Conservation (phyloP, 1,284 basidiomycete genomes). For the Pseudozyma pruni region DNA sequence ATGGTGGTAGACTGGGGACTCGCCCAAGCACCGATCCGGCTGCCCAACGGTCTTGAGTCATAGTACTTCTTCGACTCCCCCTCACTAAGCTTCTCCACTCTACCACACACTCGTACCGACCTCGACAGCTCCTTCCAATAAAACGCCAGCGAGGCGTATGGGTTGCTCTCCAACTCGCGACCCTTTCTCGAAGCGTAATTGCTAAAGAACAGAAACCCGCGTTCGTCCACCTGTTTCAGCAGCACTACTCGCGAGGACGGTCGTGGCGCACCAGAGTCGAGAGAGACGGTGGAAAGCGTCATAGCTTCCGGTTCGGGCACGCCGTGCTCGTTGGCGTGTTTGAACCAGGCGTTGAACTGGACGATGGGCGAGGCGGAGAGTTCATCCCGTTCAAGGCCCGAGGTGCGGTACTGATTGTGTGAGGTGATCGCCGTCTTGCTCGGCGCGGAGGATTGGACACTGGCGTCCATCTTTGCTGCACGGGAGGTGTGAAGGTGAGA, state of each 20-base stretch:
- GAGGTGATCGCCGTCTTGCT: slow-evolving; percentile 48
- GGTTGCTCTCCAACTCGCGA: slow-evolving; percentile 76
- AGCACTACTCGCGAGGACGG: slow-evolving; percentile 90
- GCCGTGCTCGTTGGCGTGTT: slow-evolving; percentile 47
- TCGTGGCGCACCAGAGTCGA: slow-evolving; percentile 29
- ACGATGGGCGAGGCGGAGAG: slow-evolving; percentile 55
- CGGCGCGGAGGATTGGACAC: slow-evolving; percentile 8
- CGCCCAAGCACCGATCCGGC: slow-evolving; percentile 89
- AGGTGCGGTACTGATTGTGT: slow-evolving; percentile 64
- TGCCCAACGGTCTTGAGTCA: slow-evolving; percentile 82
- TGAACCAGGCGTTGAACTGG: slow-evolving; percentile 64
- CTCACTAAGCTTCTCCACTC: slow-evolving; percentile 78
- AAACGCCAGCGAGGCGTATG: slow-evolving; percentile 81
- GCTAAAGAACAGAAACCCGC: slow-evolving; percentile 90
- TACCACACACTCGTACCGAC: slow-evolving; percentile 85
- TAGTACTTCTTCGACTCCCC: slow-evolving; percentile 87
- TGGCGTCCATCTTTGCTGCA: slow-evolving; percentile 24
- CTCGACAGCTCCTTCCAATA: slow-evolving; percentile 90
- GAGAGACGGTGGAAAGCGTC: slow-evolving; percentile 58
- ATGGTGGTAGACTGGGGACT: slow-evolving; percentile 85
- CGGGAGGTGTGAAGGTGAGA: background rate
- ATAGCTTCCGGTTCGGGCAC: slow-evolving; percentile 65
- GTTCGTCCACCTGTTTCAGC: slow-evolving; percentile 79
- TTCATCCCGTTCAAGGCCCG: slow-evolving; percentile 46
- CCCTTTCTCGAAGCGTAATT: slow-evolving; percentile 96